phyloP scores from a whole-genome alignment of 2,329 filamentous ascomycete species.

The Fonsecaea multimorphosa region DNA sequence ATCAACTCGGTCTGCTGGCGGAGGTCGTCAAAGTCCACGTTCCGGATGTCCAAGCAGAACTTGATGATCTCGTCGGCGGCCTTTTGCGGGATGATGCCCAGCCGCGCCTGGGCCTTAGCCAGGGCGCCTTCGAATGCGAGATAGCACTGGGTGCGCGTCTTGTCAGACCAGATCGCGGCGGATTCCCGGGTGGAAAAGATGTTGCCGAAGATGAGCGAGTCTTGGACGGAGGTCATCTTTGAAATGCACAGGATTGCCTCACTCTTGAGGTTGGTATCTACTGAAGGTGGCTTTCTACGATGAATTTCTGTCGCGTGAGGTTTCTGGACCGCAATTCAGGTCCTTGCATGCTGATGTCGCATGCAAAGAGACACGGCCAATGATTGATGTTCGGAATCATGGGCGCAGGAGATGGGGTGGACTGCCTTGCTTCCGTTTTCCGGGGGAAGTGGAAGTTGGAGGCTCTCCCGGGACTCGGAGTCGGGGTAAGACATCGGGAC shows the following conservation, averaged over 20 bases:
- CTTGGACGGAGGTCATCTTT: conserved; percentile 38
- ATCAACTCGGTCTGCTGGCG: conserved; percentile 36
- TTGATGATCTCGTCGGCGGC: conserved; percentile 37
- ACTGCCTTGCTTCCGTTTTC: too few relatives aligned
- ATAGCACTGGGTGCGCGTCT: conserved; percentile 38
- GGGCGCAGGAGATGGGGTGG: background rate
- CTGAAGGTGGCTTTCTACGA: background rate
- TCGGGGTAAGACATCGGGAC: background rate
- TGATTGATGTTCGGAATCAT: background rate
- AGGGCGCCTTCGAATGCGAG: conserved; percentile 37
- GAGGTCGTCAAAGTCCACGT: conserved; percentile 36
- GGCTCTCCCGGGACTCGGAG: background rate
- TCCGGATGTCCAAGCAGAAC: conserved; percentile 34
- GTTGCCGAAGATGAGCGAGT: conserved; percentile 38
- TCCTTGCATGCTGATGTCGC: background rate
- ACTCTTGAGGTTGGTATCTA: background rate
- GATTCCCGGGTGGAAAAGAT: conserved; percentile 38
- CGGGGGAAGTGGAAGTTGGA: background rate
- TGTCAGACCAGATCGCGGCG: conserved; percentile 38
- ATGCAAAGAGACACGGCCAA: background rate
- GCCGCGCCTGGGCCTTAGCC: conserved; percentile 36
- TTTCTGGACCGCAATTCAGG: background rate
- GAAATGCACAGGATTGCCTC: too few relatives aligned
- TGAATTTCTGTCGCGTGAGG: background rate
- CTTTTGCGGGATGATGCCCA: conserved; percentile 37